Base-by-base conservation (phyloP, 495 filamentous ascomycete genomes). In the Aspergillus ellipticus region DNA sequence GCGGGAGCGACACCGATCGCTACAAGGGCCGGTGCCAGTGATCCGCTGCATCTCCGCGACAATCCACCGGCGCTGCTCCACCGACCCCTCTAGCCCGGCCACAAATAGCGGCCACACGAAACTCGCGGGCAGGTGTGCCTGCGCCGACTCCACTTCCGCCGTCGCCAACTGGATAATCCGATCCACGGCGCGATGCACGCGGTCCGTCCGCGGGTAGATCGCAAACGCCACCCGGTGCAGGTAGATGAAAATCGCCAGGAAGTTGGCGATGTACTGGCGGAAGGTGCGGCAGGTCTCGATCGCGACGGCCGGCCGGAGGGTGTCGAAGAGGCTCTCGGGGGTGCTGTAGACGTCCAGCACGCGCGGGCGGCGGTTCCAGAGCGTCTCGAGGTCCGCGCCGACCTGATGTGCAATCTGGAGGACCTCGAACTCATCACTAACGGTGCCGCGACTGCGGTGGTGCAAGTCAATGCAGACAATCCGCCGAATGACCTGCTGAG, bases 161-260 rank as follows among this genome's bases (percentile, higher is more conserved):
- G 61, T 68, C 15, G 72, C 72, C 11, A 75, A 59, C 29, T 72
- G 66, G 15, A 75, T 70, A 53, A 75, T 75, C 52, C 73, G 63
- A 51, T 70, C 64, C 2, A 75, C 70, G 11, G 72, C 72, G 6
- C 67, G 66, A 22, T 74, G 69, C 42, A 75, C 72, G 2, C 70
- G 67, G 39, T 74, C 72, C 16, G 72, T 75, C 4, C 72, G 70
- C 5, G 70, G 72, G 45, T 75, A 75, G 24, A 75, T 75, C 10
- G 68, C 70, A 53, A 75, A 75, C 13, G 72, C 72, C 10, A 75
- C 72, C 4, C 72, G 70, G 55, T 74, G 70, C 16, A 76, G 61
- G 53, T 76, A 71, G 6, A 73, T 68, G 33, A 74, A 76, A n/a
- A 67, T 70, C 6, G 73, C 66, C 6, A 76, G 62, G 53, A 76